Conservation (phyloP, 2,329 filamentous ascomycete genomes). For the Aspergillus transmontanensis region DNA sequence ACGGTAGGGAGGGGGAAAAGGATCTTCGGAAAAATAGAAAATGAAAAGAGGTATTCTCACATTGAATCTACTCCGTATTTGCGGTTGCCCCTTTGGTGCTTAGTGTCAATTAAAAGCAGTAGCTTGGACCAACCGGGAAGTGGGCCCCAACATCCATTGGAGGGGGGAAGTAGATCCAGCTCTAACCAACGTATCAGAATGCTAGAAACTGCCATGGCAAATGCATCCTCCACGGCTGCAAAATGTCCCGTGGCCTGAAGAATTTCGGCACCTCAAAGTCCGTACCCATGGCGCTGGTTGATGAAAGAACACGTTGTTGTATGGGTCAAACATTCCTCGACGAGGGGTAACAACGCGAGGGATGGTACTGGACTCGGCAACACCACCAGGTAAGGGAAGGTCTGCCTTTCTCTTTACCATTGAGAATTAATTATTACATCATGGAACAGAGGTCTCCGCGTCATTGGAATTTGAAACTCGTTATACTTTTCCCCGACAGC, state of each 20-base stretch:
- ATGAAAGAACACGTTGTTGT: conserved; percentile 16
- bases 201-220: conserved; percentile 13
- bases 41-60: neutral
- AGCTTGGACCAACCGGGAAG: conserved; percentile 21
- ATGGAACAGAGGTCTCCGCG: conserved; percentile 16
- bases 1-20: neutral
- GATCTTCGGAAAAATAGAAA: neutral
- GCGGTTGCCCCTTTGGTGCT: conserved; percentile 1
- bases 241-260: conserved; percentile 21
- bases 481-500: neutral
- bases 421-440: conserved; percentile 14
- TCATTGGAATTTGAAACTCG: conserved; percentile 11
- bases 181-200: conserved; percentile 10
- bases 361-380: conserved; percentile 9
- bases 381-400: neutral
- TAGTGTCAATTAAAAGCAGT: conserved; percentile 1
- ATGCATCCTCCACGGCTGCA: conserved; percentile 15
- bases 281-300: conserved; percentile 5
- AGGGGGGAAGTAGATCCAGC: conserved; percentile 14
- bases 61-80: no score
- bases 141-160: conserved; percentile 17
- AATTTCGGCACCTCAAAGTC: conserved; percentile 11
- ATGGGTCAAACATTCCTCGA: conserved; percentile 10
- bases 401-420: neutral
- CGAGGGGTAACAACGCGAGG: conserved; percentile 9